phyloP scores from a whole-genome alignment of 768 basidiomycete species.

The Daedaleopsis sinensis region DNA sequence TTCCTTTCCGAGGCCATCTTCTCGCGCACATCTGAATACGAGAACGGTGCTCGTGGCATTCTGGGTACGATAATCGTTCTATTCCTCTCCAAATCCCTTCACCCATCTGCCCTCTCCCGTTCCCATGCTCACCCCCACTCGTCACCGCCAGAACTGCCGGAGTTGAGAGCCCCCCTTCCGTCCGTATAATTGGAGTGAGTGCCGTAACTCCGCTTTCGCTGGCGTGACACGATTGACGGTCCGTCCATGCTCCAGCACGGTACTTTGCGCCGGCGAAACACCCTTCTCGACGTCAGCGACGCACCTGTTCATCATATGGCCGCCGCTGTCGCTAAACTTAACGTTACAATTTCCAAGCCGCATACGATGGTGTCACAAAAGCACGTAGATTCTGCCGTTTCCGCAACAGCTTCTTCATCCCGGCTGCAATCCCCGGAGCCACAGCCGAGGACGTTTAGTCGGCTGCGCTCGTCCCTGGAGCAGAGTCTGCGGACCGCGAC shows the following conservation, averaged over 20 bases:
- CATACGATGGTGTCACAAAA: slow-evolving; percentile 47
- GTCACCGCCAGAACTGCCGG: slow-evolving; percentile 15
- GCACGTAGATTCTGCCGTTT: slow-evolving; percentile 24
- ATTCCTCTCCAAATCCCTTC: slow-evolving; percentile 11
- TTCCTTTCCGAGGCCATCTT: slow-evolving; percentile 18
- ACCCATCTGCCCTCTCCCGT: slow-evolving; percentile 7
- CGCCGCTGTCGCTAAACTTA: slow-evolving; percentile 43
- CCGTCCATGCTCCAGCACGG: slow-evolving; percentile 5
- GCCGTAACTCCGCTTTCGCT: slow-evolving; percentile 6
- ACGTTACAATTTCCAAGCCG: slow-evolving; percentile 43
- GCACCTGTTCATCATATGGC: slow-evolving; percentile 43
- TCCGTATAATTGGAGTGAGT: slow-evolving; percentile 16
- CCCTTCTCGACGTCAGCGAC: slow-evolving; percentile 13
- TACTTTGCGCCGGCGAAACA: slow-evolving; percentile 18
- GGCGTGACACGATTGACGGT: slow-evolving; percentile 2
- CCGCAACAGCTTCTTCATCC: slow-evolving; percentile 35
- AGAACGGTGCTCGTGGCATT: slow-evolving; percentile 13
- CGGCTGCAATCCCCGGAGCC: slow-evolving; percentile 40
- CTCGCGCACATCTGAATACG: slow-evolving; percentile 17
- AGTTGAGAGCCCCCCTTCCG: slow-evolving; percentile 2
- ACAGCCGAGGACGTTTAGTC: slow-evolving; percentile 59
- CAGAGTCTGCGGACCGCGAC: slow-evolving; percentile 68
- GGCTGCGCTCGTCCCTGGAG: slow-evolving; percentile 67
- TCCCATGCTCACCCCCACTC: slow-evolving; percentile 20
- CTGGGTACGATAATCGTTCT: slow-evolving; percentile 20